Base-by-base conservation (phyloP, 2,329 filamentous ascomycete genomes). In the Parastagonospora avenae region DNA sequence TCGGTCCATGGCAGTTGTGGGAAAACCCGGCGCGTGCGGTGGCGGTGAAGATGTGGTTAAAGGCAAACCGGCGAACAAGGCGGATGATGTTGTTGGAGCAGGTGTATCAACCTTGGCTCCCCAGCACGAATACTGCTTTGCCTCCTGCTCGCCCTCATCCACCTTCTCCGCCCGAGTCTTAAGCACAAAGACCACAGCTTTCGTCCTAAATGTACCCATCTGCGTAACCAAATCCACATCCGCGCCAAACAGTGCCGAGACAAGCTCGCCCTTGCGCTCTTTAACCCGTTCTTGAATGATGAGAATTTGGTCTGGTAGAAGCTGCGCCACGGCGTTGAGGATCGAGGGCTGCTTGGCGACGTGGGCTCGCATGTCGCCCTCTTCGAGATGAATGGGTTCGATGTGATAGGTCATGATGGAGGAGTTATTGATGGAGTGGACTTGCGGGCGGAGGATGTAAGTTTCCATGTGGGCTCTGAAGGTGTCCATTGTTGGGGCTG, bases 261-360 rank as follows among this genome's bases (percentile, higher is more conserved):
- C 33, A 4, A 69, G 44, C 1, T 43, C 19, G 5, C 63, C 66
- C 2, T 52, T 16, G 8, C 63, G 59, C 12, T 39, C 30, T 28
- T 51, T 51, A 8, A 52, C 48, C 8, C 37, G 47, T 11, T 31
- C 36, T 11, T 53, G 52, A 12, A 69, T 54, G 8, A 64, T 39
- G 8, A 47, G 46, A 11, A 61, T 27, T 42, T 67, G 46, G 8
- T 57, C 54, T 2, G 60, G 47, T 2, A 41, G 40, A 1, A 68
- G 42, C 12, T 55, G 40, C 31, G 47, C 32, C 4, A 67, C 45
- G 1, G 55, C 33, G 8, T 65, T 43, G 16, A 67, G 33, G 27
- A 66, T 41, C 4, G 63, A 65, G 45, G 47, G 50, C 11, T 59
- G 48, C 10, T 38, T 52, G 5, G 14, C 27, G 7, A 60, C 9